Percentiles rank a stretch among this genome's conserved stretches.
These are phyloP conservation scores for Neurospora terricola DNA, from an alignment of 495 filamentous ascomycete genomes.

Conservation along the genomic window DNA sequence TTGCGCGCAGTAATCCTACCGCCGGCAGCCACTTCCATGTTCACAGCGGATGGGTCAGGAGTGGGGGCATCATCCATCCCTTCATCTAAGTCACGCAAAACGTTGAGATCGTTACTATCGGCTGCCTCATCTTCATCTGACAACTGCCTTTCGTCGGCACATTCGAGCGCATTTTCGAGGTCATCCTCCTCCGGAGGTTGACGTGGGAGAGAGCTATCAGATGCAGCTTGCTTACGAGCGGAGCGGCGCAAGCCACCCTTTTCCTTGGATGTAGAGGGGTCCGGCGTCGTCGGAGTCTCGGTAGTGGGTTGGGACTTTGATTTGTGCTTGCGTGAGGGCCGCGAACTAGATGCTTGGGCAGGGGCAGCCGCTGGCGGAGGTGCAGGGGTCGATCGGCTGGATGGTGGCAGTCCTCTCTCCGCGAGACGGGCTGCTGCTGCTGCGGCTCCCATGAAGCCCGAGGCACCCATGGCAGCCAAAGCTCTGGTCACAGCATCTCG, in stretches of 20 bases:
- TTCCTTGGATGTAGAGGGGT: constrained; percentile 32
- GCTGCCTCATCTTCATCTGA: constrained; percentile 69
- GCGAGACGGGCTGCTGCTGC: constrained; percentile 35
- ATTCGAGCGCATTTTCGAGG: constrained; percentile 64
- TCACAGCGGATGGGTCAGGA: constrained; percentile 78
- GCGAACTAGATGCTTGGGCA: constrained; percentile 29
- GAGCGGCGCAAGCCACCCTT: constrained; percentile 46
- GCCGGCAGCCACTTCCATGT: constrained; percentile 80
- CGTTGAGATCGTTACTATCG: constrained; percentile 62
- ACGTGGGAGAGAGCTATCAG: constrained; percentile 35
- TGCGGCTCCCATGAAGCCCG: constrained; percentile 40
- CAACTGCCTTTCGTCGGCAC: constrained; percentile 82
- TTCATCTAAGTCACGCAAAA: constrained; percentile 85
- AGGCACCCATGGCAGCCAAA: constrained; percentile 71
- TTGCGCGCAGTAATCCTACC: constrained; percentile 94
- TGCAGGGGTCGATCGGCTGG: constrained; percentile 14
- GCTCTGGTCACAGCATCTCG: constrained; percentile 59
- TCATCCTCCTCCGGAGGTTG: constrained; percentile 47
- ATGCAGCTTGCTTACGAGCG: constrained; percentile 40
- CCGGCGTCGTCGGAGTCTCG: constrained; percentile 28
- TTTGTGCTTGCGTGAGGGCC: constrained; percentile 35
- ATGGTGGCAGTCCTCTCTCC: constrained; percentile 26
- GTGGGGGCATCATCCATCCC: constrained; percentile 63
- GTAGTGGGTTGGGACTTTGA: constrained; percentile 29
- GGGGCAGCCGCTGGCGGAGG: constrained; percentile 25